Evolutionary conservation across 2,329 filamentous ascomycete species (phyloP).

Genomic region (Fusarium oligoseptatum): DNA sequence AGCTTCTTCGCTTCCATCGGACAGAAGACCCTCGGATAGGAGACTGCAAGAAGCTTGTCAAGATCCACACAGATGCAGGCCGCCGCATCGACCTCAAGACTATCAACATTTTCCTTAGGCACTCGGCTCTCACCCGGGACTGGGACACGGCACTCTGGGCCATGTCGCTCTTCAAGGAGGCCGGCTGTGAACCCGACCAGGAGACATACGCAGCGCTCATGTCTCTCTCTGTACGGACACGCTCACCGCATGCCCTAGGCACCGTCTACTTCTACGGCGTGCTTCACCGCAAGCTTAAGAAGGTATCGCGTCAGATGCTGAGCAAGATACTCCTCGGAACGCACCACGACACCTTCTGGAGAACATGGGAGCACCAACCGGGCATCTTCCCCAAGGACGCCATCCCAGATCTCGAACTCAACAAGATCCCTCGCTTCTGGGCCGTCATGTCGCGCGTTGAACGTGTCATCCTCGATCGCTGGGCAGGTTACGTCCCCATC

Average conservation of each 20-base stretch:
- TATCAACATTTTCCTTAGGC: conserved; percentile 56
- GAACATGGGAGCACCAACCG: conserved; percentile 33
- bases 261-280: conserved; percentile 52
- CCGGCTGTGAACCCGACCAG: conserved; percentile 44
- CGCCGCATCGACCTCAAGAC: conserved; percentile 48
- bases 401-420: conserved; percentile 33
- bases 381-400: conserved; percentile 48
- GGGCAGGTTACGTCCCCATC: conserved; percentile 47
- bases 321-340: conserved; percentile 45
- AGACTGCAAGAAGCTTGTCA: conserved; percentile 48
- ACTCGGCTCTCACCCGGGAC: conserved; percentile 45
- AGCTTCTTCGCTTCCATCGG: conserved; percentile 57
- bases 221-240: conserved; percentile 50
- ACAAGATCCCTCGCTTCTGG: conserved; percentile 33
- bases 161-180: conserved; percentile 37
- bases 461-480: conserved; percentile 47
- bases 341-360: conserved; percentile 47
- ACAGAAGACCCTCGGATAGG: conserved; percentile 36
- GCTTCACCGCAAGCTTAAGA: conserved; percentile 48
- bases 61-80: conserved; percentile 41
- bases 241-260: conserved; percentile 49
- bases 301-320: conserved; percentile 41
- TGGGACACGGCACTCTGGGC: conserved; percentile 52
- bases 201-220: conserved; percentile 56
- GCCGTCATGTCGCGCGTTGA: conserved; percentile 48